Evolutionary conservation across 106 monocot species (phyloP).

Genomic region (Xerophyta viscosa): DNA sequence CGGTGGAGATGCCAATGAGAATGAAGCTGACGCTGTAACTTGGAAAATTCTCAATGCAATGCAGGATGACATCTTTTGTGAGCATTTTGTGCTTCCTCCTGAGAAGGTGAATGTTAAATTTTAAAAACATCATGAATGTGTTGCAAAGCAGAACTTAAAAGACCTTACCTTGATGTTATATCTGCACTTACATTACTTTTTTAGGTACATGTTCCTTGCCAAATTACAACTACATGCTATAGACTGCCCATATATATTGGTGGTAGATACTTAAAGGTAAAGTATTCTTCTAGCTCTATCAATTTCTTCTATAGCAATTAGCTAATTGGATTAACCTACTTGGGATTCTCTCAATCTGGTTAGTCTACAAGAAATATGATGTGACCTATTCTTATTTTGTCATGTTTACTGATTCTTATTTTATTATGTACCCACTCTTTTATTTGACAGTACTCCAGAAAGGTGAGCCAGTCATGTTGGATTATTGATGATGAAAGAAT

Average conservation of each 20-base stretch:
- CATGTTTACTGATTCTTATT: background rate
- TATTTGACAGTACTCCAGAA: conserved; percentile 67
- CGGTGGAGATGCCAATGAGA: background rate
- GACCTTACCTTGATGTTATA: too few relatives aligned
- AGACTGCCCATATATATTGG: conserved; percentile 77
- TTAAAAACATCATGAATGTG: too few relatives aligned
- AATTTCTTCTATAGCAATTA: background rate
- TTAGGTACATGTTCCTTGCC: conserved; percentile 46
- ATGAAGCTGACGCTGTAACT: conserved; percentile 57
- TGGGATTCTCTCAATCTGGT: too few relatives aligned
- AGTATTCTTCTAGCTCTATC: background rate
- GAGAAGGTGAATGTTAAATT: conserved; percentile 37
- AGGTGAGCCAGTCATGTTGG: conserved; percentile 96
- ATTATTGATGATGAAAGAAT: conserved; percentile 99
- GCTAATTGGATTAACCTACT: background rate
- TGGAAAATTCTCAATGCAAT: conserved; percentile 41
- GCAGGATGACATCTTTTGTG: conserved; percentile 47
- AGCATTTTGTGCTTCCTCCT: conserved; percentile 44
- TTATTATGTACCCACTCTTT: background rate
- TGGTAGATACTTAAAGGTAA: conserved; percentile 96
- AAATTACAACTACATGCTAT: conserved; percentile 39
- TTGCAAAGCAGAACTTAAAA: too few relatives aligned
- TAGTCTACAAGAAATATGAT: too few relatives aligned
- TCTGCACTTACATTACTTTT: background rate
- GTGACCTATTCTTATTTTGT: too few relatives aligned